These are phyloP conservation scores for Aeschynomene evenia DNA, from an alignment of 306 rosid species.

Conservation along the genomic window DNA sequence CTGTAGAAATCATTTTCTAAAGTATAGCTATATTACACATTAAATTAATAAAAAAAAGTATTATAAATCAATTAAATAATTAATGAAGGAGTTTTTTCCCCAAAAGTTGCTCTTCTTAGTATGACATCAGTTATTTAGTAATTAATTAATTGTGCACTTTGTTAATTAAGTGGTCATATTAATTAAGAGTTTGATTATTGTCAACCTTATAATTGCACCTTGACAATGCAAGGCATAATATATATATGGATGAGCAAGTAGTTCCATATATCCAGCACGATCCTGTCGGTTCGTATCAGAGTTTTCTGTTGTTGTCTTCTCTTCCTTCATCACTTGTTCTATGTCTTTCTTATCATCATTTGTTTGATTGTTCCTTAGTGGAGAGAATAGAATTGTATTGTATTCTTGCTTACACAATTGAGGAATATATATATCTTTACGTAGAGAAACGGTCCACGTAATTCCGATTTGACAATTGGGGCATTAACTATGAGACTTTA, in stretches of 20 bases:
- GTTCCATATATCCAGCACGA: not conserved
- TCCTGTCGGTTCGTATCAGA: constrained; percentile 23
- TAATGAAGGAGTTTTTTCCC: not conserved
- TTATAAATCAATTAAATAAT: no score
- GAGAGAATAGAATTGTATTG: no score
- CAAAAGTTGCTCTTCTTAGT: not conserved
- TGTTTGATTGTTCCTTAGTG: constrained; percentile 9
- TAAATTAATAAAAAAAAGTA: no score
- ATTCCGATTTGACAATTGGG: constrained; percentile 17
- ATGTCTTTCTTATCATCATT: not conserved
- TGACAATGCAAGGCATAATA: no score
- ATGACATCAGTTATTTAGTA: not conserved
- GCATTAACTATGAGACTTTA: not conserved
- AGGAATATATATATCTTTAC: constrained; percentile 26
- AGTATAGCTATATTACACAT: no score
- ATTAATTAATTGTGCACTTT: not conserved
- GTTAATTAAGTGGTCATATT: not conserved
- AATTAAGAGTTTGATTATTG: not conserved
- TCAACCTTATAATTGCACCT: not conserved
- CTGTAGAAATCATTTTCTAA: no score
- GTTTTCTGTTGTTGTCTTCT: constrained; percentile 4
- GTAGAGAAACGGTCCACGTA: constrained; percentile 24
- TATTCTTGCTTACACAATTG: not conserved
- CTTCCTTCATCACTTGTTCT: constrained; percentile 1
- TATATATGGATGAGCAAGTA: not conserved